Base-by-base conservation (phyloP, 176 grass and related monocot genomes). In the Poa pratensis region DNA sequence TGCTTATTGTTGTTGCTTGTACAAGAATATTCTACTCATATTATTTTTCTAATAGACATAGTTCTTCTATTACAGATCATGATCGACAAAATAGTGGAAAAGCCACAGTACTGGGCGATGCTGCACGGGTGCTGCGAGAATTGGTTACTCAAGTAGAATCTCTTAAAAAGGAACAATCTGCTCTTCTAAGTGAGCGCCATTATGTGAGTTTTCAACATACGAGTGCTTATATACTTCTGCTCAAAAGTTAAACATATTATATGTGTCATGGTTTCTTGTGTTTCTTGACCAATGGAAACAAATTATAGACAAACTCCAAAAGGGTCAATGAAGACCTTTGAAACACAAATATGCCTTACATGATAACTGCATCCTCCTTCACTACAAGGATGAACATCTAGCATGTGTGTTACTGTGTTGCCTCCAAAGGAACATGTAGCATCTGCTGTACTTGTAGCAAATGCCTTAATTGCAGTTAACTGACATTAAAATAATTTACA, bases 51-150 rank as follows among this genome's bases (percentile, higher is more conserved):
- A 39, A 90, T 90, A 46, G 65, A 35, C 1, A 65, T 77, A 72
- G 13, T 83, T 78, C 22, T 86, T 17, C 74, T 69, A 65, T 90
- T 87, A 39, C 88, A 95, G 93, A 95, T 84, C 88, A 85, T 62
- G 93, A 90, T 78, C 80, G 77, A 84, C 90, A 90, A 64, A 95
- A 95, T 69, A 87, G 19, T 59, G 88, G 93, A 78, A 92, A 95
- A 77, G 93, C 93, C 50, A 84, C 90, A 43, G 79, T 95, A 34
- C 60, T 95, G 78, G 86, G 90, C 9, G 93, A 92, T 90, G 81
- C 88, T 84, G 57, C 90, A 8, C 80, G 93, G 51, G 83, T 90
- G 53, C 73, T 95, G 60, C 75, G 80, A 78, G 93, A 90, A 86
- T 86, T 95, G 70, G 8, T 87, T 70, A 64, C 88, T 63, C 88